Evolutionary conservation across 2,329 filamentous ascomycete genomes (phyloP).

Genomic region (Alternaria angustiovoidea): DNA sequence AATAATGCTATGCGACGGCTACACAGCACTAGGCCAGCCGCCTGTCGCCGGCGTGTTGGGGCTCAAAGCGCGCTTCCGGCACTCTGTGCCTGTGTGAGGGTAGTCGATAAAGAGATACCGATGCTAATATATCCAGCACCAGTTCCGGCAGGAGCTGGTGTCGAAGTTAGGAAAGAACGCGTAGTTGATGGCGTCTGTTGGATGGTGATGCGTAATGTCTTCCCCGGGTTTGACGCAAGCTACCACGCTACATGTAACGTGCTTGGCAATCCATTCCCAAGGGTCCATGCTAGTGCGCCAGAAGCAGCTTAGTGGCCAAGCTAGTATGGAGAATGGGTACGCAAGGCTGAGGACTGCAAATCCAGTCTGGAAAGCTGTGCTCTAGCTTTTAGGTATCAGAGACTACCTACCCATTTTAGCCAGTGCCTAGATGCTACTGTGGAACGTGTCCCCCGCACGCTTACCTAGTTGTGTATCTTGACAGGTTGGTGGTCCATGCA

Average conservation of each 20-base stretch:
- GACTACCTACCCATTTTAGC: not conserved
- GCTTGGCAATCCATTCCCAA: conserved; percentile 9
- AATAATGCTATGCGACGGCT: conserved; percentile 22
- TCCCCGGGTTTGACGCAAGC: conserved; percentile 15
- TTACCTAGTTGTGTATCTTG: not conserved
- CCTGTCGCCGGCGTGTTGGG: conserved; percentile 17
- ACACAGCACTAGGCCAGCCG: conserved; percentile 38
- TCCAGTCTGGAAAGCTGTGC: not conserved
- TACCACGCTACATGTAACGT: conserved; percentile 13
- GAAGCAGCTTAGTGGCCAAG: not conserved
- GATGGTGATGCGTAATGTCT: conserved; percentile 12
- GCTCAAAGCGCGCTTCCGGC: conserved; percentile 5
- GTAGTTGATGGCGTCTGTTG: not conserved
- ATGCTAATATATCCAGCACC: not conserved
- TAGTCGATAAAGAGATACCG: not conserved
- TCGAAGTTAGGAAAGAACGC: not conserved
- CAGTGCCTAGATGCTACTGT: not conserved
- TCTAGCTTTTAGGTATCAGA: conserved; percentile 1
- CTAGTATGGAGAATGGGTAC: conserved; percentile 6
- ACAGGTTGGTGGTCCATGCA: not conserved
- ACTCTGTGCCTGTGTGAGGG: conserved; percentile 5
- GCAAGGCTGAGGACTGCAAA: conserved; percentile 4
- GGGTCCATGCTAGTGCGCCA: not conserved
- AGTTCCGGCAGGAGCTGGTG: not conserved
- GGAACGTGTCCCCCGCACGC: not conserved